A percentile compares a stretch with the other conserved stretches of the same genome.
These are phyloP conservation scores for Hypericum androsaemum DNA, from an alignment of 345 rosid species.

Conservation along the genomic window DNA sequence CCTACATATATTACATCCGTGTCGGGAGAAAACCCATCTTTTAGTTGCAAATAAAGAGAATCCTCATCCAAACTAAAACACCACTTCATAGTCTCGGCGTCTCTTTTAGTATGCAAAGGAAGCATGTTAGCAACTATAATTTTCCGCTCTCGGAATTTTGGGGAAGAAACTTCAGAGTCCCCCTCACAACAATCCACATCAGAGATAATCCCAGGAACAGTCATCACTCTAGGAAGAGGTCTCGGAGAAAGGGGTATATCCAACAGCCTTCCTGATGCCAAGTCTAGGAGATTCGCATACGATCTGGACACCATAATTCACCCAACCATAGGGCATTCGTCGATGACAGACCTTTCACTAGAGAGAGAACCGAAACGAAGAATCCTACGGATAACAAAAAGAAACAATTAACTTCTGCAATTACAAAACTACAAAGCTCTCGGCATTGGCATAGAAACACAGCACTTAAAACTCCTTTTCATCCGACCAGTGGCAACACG, in stretches of 20 bases:
- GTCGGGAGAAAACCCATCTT: conserved; percentile 29
- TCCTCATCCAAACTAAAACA: conserved; percentile 33
- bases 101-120: conserved; percentile 27
- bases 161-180: conserved; percentile 11
- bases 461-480: no score
- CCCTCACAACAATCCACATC: conserved; percentile 24
- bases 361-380: no score
- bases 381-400: no score
- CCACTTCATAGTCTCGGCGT: conserved; percentile 26
- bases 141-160: conserved; percentile 12
- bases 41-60: conserved; percentile 26
- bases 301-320: conserved; percentile 53
- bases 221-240: conserved; percentile 44
- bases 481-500: no score
- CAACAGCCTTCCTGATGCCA: conserved; percentile 49
- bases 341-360: no score
- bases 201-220: conserved; percentile 46
- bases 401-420: no score
- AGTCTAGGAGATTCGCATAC: conserved; percentile 47
- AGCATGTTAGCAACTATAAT: conserved; percentile 35
- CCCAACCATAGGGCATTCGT: no score
- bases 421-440: no score
- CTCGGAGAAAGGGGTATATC: conserved; percentile 44
- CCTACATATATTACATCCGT: conserved; percentile 32
- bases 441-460: no score